These are phyloP conservation scores for Cutaneotrichosporon sp. DNA, from an alignment of 1,284 basidiomycete genomes.

Conservation along the genomic window DNA sequence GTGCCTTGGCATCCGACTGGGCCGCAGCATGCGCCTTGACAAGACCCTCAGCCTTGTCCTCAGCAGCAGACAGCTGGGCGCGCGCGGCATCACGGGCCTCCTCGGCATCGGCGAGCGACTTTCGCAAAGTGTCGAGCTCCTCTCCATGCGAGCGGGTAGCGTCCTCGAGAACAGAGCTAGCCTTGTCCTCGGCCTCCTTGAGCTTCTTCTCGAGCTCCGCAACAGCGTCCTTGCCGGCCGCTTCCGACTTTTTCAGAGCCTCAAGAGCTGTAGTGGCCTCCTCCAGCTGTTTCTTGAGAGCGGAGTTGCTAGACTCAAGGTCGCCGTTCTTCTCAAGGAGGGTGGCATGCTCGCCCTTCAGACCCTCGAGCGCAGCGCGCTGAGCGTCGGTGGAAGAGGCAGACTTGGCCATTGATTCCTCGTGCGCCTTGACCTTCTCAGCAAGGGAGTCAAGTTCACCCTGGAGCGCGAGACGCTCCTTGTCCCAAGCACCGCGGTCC, in stretches of 20 bases:
- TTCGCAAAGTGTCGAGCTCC: slow-evolving; percentile 5
- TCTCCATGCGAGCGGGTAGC: background rate
- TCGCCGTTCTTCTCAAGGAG: slow-evolving; percentile 21
- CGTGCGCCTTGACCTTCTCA: slow-evolving; percentile 4
- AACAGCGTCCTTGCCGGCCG: slow-evolving; percentile 18
- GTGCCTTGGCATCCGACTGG: slow-evolving; percentile 1
- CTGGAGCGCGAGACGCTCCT: slow-evolving; percentile 15
- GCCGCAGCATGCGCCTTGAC: background rate
- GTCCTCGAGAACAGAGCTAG: slow-evolving; percentile 5
- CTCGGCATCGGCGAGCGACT: slow-evolving; percentile 13
- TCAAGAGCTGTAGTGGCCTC: slow-evolving; percentile 22
- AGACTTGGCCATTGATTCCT: slow-evolving; percentile 11
- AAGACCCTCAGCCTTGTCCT: slow-evolving; percentile 1
- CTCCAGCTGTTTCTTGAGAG: slow-evolving; percentile 19
- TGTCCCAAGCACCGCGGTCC: slow-evolving; percentile 10
- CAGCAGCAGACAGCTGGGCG: slow-evolving; percentile 15
- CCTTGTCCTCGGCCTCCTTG: slow-evolving; percentile 15
- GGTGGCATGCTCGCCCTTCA: slow-evolving; percentile 22
- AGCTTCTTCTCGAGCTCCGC: slow-evolving; percentile 23
- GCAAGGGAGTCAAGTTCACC: slow-evolving; percentile 5
- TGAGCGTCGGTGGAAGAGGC: slow-evolving; percentile 9
- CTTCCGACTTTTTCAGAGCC: slow-evolving; percentile 14
- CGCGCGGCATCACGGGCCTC: slow-evolving; percentile 14
- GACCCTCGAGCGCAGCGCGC: slow-evolving; percentile 15
- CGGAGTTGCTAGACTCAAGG: slow-evolving; percentile 21